phyloP scores from a whole-genome alignment of 2,329 filamentous ascomycete genomes.

The Phaeomoniella chlamydospora region DNA sequence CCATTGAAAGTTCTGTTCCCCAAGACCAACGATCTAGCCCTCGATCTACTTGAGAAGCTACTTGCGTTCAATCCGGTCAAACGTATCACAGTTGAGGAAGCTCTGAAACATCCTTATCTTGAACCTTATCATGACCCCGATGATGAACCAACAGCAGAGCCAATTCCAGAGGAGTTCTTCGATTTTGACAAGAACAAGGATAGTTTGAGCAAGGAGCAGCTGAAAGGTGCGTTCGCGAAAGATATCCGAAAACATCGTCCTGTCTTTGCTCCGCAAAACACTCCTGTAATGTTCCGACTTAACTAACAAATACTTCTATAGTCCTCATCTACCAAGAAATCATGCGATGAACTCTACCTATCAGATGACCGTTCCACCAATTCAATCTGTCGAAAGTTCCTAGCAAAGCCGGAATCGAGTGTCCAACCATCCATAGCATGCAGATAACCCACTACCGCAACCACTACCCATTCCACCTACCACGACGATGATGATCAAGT shows the following conservation, averaged over 20 bases:
- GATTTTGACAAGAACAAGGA: conserved; percentile 99
- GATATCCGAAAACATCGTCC: neutral
- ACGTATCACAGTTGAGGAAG: conserved; percentile 95
- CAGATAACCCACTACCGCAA: neutral
- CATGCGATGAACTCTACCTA: conserved; percentile 52
- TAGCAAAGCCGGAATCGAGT: neutral
- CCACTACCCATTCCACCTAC: neutral
- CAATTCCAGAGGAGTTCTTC: conserved; percentile 97
- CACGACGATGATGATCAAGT: conserved; percentile 4
- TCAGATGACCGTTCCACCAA: conserved; percentile 1
- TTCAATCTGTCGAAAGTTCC: neutral
- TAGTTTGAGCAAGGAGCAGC: conserved; percentile 90
- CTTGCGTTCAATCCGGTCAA: conserved; percentile 97
- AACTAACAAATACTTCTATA: conserved; percentile 13
- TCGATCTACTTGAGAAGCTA: conserved; percentile 89
- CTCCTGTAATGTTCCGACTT: conserved; percentile 9
- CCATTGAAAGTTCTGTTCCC: conserved; percentile 95
- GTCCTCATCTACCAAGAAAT: conserved; percentile 95
- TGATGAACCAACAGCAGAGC: conserved; percentile 90
- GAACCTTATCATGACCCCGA: conserved; percentile 98
- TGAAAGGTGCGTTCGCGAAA: conserved; percentile 53
- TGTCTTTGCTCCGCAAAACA: conserved; percentile 1
- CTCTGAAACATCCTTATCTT: conserved; percentile 91
- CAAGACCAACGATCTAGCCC: conserved; percentile 92
- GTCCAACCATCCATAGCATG: neutral